Conservation (phyloP, 148 eudicot species). For the Rhododendron griersonianum region DNA sequence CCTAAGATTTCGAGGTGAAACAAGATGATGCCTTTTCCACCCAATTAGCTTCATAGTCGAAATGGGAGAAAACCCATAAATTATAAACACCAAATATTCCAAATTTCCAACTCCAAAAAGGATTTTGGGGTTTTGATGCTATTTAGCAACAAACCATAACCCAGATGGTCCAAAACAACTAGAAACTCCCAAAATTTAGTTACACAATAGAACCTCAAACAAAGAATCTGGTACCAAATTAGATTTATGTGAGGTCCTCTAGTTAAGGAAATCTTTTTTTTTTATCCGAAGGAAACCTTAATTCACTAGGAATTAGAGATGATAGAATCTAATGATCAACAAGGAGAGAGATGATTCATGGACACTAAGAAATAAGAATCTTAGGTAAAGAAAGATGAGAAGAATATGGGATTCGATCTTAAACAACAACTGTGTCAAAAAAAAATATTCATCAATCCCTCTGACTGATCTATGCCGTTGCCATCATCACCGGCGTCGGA, state of each 20-base stretch:
- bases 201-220: background rate
- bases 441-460: no score
- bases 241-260: background rate
- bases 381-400: constrained; percentile 18
- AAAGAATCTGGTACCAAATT: background rate
- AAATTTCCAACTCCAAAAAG: constrained; percentile 16
- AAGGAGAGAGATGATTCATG: background rate
- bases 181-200: constrained; percentile 10
- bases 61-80: constrained; percentile 15
- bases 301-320: background rate
- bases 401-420: constrained; percentile 26
- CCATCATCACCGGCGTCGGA: no score
- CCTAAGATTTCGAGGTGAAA: background rate
- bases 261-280: background rate
- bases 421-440: no score
- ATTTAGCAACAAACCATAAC: constrained; percentile 29
- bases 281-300: background rate
- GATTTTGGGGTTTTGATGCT: constrained; percentile 26
- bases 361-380: constrained; percentile 18
- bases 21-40: constrained; percentile 35
- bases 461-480: no score
- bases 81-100: constrained; percentile 24
- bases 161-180: constrained; percentile 27
- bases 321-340: background rate
- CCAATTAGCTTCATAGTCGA: constrained; percentile 18